Evolutionary conservation across 129 eudicot species (phyloP), one percentile per base, ranked within the genome.

Genomic region (Tanacetum coccineum): DNA sequence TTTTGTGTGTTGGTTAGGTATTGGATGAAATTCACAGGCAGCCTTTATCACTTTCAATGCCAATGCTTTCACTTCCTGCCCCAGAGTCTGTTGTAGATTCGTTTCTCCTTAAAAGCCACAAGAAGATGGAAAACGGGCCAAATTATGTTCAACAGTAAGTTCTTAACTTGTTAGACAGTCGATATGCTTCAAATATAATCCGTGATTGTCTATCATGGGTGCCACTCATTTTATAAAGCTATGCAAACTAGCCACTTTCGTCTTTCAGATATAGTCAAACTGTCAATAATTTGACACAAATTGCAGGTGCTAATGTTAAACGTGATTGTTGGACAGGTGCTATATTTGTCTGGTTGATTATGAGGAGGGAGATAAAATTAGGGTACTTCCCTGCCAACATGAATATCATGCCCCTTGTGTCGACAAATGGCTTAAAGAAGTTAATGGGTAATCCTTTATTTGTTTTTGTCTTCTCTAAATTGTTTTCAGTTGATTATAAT

Each of bases 11-110:
- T 62, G 63, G 59, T 68, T 65, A 90, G 97, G 97, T 84, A 67
- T 66, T 90, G 85, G 97, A 90, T 80, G 97, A 87, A 75, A 82
- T 90, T 63, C 95, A 87, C 59, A 83, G 84, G 49, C 97, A 84
- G 51, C 87, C 97, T 28, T 44, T 81, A 15, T 84, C 95, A 39
- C 76, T 87, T 75, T 87, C 95, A 45, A 75, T 82, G 67, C 84
- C 95, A 3, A 73, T 83, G 71, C 87, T 83, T 40, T 81, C 93
- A 3, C 66, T 76, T 17, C 91, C 95, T 15, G 97, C 97, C 1
- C 95, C 95, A 0, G 97, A 87, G 60, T 76, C 95, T 59, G 81
- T 84, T 76, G 95, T 90, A 12, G 91, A 90, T 68, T 77, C 89
- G 12, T 81, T 90, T 76, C 97, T 89, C 22, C 71, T 90, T 64